Base-by-base conservation (phyloP, 108 stramenopile species). In the Cyclotella atomus region DNA sequence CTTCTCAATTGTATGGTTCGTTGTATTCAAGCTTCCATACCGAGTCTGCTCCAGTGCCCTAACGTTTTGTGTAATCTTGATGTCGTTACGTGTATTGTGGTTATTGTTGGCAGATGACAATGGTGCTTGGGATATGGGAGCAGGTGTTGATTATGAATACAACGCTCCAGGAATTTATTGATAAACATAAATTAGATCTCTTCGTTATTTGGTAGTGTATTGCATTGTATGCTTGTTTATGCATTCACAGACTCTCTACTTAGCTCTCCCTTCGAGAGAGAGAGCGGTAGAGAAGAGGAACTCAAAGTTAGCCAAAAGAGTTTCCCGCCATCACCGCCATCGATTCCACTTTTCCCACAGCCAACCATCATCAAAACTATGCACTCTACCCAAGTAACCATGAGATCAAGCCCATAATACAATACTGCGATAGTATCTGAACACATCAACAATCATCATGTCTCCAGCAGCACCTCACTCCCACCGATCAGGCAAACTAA, bases 101-200 rank as follows among this genome's bases (percentile, higher is more conserved):
- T 73, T 81, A 49, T 77, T 72, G 17, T 47, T 84, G 36, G 83
- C 79, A 24, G 81, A 84, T 78, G 84, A 84, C 60, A 74, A 82
- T 27, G 81, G 81, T 34, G 80, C 80, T 23, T 57, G 50, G 59
- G 66, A 68, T 12, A 73, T 84, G 27, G 84, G 84, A 15, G 84
- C 84, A 20, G 68, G 76, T 23, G 76, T 77, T 20, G 64, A 70
- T 28, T 70, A 46, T 47, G 53, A 65, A 32, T 77, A 70, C 55
- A 77, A 77, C 57, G 28, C 53, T 68, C 76, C 76, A 2, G 76
- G 69, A 24, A 77, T 77, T 35, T 65, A 70, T 60, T 77, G n/a
- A n/a, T n/a, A n/a, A n/a, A n/a, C n/a, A n/a, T n/a, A n/a, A n/a
- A n/a, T n/a, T n/a, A n/a, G n/a, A n/a, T n/a, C n/a, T n/a, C n/a